Evolutionary conservation across 2,329 filamentous ascomycete genomes (phyloP).

Genomic region (Pseudogymnoascus sp.): DNA sequence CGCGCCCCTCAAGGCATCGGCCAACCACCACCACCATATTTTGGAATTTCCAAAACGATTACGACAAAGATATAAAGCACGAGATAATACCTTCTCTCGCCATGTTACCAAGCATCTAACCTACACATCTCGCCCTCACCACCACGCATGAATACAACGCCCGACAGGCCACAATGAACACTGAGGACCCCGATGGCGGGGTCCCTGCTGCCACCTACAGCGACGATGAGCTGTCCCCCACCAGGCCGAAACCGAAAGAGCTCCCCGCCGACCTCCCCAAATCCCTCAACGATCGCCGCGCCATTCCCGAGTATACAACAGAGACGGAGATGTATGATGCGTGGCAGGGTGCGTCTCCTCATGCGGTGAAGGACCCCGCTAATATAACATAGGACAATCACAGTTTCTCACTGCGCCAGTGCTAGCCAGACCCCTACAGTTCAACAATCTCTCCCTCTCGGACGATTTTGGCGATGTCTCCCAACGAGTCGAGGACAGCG

Average conservation of each 20-base stretch:
- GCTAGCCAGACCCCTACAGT: constrained; percentile 74
- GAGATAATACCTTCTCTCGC: constrained; percentile 6
- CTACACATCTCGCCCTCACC: constrained; percentile 33
- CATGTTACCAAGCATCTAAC: constrained; percentile 11
- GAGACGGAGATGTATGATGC: constrained; percentile 99
- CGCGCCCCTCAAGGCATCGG: constrained; percentile 3
- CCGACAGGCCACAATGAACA: constrained; percentile 46
- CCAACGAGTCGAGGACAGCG: constrained; percentile 54
- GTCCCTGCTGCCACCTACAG: constrained; percentile 46
- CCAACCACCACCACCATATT: constrained; percentile 1
- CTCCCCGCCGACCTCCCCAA: constrained; percentile 83
- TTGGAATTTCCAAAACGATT: constrained; percentile 5
- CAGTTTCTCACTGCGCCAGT: constrained; percentile 88
- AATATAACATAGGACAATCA: constrained; percentile 64
- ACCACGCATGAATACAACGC: constrained; percentile 18
- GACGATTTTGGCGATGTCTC: constrained; percentile 62
- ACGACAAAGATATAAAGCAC: neutral
- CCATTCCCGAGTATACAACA: constrained; percentile 55
- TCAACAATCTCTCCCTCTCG: constrained; percentile 66
- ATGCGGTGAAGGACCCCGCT: constrained; percentile 16
- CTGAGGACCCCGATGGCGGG: constrained; percentile 42
- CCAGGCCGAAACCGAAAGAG: constrained; percentile 34
- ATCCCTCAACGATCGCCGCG: constrained; percentile 80
- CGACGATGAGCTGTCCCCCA: constrained; percentile 36
- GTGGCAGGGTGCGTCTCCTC: constrained; percentile 68